Percentiles rank a stretch among this genome's conserved stretches.
Evolutionary conservation across 108 stramenopile species (phyloP).

Genomic region (Pseudonitzschia multiseries): DNA sequence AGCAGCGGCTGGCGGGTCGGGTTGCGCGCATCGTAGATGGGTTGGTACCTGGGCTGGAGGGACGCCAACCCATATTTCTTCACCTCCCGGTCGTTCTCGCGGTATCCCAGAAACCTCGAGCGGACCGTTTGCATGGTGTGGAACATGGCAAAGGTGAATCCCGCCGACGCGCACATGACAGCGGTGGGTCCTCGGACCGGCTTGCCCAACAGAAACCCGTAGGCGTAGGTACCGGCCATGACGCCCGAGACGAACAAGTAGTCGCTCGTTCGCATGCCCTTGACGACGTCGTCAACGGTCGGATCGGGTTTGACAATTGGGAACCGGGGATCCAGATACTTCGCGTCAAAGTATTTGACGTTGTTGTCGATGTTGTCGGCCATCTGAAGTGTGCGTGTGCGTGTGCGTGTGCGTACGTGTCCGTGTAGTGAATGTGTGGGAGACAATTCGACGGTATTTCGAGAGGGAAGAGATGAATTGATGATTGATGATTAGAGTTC

Average conservation of each 20-base stretch:
- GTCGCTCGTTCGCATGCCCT: slow-evolving; percentile 60
- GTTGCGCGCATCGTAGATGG: slow-evolving; percentile 29
- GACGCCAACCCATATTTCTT: slow-evolving; percentile 52
- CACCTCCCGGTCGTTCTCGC: slow-evolving; percentile 76
- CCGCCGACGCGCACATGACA: slow-evolving; percentile 67
- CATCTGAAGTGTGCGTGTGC: slow-evolving; percentile 15
- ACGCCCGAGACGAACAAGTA: slow-evolving; percentile 48
- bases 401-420: no score
- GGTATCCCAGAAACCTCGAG: slow-evolving; percentile 67
- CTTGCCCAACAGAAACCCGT: slow-evolving; percentile 80
- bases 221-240: slow-evolving; percentile 67
- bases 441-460: no score
- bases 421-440: no score
- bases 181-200: slow-evolving; percentile 76
- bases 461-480: no score
- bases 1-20: slow-evolving; percentile 31
- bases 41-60: slow-evolving; percentile 7
- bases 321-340: slow-evolving; percentile 63
- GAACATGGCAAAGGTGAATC: slow-evolving; percentile 75
- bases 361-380: slow-evolving; percentile 21
- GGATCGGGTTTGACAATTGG: slow-evolving; percentile 77
- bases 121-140: slow-evolving; percentile 70
- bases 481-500: no score
- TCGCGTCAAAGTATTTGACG: slow-evolving; percentile 30
- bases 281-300: slow-evolving; percentile 78